Percentiles rank a stretch among this genome's conserved stretches.
Conservation (phyloP, 371 early-diverging fungal genomes). For the Mortierella sp. region DNA sequence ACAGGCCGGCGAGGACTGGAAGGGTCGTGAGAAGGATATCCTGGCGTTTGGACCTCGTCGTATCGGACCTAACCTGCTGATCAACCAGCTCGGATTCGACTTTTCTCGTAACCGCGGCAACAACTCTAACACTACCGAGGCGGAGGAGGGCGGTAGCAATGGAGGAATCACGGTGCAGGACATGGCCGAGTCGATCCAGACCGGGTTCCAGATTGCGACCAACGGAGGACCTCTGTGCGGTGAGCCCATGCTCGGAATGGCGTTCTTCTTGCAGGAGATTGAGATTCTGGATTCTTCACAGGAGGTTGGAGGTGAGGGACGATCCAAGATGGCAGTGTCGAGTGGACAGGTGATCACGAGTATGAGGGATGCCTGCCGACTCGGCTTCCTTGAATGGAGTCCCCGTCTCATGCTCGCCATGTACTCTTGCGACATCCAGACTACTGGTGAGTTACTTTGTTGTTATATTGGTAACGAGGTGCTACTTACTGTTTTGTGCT, state of each 20-base stretch:
- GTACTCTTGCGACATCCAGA: conserved; percentile 97
- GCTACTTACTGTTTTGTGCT: neutral
- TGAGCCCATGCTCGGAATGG: conserved; percentile 93
- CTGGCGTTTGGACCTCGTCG: conserved; percentile 89
- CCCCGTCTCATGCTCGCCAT: conserved; percentile 95
- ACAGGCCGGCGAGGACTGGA: conserved; percentile 60
- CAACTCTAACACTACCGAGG: neutral
- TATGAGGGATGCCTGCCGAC: conserved; percentile 85
- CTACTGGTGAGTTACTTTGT: conserved; percentile 62
- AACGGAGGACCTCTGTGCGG: conserved; percentile 93
- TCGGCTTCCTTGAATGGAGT: conserved; percentile 94
- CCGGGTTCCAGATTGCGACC: conserved; percentile 97
- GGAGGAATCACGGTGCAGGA: conserved; percentile 63
- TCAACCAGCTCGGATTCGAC: conserved; percentile 74
- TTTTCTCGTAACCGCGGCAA: conserved; percentile 40
- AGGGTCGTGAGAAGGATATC: conserved; percentile 63
- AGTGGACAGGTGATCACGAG: conserved; percentile 93
- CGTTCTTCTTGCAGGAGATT: conserved; percentile 87
- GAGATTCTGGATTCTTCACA: conserved; percentile 59
- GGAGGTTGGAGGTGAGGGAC: conserved; percentile 53
- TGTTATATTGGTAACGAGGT: neutral
- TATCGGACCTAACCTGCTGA: conserved; percentile 91
- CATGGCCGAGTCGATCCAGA: conserved; percentile 84
- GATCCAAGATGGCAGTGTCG: conserved; percentile 67
- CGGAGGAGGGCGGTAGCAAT: conserved; percentile 4